These are phyloP conservation scores for Coemansia brasiliensis DNA, from an alignment of 192 early-diverging fungal genomes.

Conservation along the genomic window DNA sequence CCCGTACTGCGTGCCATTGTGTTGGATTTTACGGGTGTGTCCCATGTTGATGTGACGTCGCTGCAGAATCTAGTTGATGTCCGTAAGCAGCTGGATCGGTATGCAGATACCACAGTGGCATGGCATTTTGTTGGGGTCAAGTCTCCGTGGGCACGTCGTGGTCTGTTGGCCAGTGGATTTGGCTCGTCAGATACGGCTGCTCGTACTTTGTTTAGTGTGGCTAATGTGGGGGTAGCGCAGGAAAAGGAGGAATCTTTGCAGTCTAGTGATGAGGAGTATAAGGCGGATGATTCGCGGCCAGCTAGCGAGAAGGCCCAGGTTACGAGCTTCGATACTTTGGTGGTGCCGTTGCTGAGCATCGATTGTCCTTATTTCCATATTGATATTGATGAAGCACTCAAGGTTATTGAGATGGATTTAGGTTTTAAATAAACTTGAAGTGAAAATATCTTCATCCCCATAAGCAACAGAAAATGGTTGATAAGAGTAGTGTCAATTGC, in stretches of 20 bases:
- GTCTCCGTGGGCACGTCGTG: slow-evolving; percentile 42
- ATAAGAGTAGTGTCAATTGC: not conserved
- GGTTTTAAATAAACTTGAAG: slow-evolving; percentile 30
- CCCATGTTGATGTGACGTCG: slow-evolving; percentile 78
- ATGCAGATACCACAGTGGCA: slow-evolving; percentile 49
- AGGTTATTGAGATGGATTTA: slow-evolving; percentile 42
- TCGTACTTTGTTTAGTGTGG: slow-evolving; percentile 43
- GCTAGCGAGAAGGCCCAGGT: not conserved
- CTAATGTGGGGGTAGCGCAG: slow-evolving; percentile 29
- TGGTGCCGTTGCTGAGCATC: slow-evolving; percentile 39
- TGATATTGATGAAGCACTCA: slow-evolving; percentile 51
- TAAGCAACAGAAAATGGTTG: not conserved
- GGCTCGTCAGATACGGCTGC: slow-evolving; percentile 24
- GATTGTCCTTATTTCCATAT: slow-evolving; percentile 49
- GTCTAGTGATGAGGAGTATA: slow-evolving; percentile 10
- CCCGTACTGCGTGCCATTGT: slow-evolving; percentile 69
- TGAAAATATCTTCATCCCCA: not conserved
- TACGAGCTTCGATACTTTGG: slow-evolving; percentile 32
- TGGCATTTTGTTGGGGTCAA: slow-evolving; percentile 60
- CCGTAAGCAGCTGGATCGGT: slow-evolving; percentile 58
- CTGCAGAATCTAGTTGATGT: slow-evolving; percentile 73
- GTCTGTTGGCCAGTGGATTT: slow-evolving; percentile 47
- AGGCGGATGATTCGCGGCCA: not conserved
- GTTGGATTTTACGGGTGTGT: slow-evolving; percentile 80
- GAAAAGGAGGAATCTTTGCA: slow-evolving; percentile 13